A percentile compares a stretch with the other conserved stretches of the same genome.
Evolutionary conservation across 257 asterid species (phyloP).

Genomic region (Lycium ferocissimum): DNA sequence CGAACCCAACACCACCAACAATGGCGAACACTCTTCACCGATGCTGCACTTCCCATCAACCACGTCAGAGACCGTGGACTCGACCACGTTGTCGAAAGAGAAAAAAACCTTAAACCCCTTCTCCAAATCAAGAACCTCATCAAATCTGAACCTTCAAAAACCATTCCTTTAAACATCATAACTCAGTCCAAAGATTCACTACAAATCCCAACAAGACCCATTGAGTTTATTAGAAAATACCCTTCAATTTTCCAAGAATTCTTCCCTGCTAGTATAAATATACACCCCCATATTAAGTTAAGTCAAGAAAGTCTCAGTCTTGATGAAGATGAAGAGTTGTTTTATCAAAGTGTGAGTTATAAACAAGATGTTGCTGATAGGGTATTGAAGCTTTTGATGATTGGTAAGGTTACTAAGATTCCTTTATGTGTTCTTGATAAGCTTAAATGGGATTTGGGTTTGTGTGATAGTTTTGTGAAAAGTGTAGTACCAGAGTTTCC

Average conservation of each 20-base stretch:
- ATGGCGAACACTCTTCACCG: conserved; percentile 62
- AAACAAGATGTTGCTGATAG: conserved; percentile 72
- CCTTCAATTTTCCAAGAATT: conserved; percentile 74
- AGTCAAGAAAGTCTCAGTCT: conserved; percentile 53
- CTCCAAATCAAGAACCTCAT: conserved; percentile 73
- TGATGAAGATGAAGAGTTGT: conserved; percentile 62
- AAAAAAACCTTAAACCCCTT: conserved; percentile 72
- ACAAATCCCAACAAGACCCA: conserved; percentile 75
- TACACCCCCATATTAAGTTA: conserved; percentile 81
- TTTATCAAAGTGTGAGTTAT: conserved; percentile 58
- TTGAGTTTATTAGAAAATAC: conserved; percentile 76
- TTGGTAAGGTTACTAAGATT: conserved; percentile 63
- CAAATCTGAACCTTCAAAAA: conserved; percentile 75
- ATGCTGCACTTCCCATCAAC: conserved; percentile 54
- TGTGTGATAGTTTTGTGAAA: conserved; percentile 64
- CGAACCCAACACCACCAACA: conserved; percentile 43
- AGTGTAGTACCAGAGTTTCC: conserved; percentile 82
- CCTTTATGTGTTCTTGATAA: conserved; percentile 61
- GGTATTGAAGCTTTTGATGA: conserved; percentile 84
- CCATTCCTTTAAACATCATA: conserved; percentile 69
- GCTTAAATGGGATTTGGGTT: conserved; percentile 85
- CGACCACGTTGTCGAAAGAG: conserved; percentile 90
- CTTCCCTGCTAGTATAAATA: conserved; percentile 60
- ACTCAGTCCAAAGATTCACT: conserved; percentile 57
- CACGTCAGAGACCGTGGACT: conserved; percentile 89